Base-by-base conservation (phyloP, 352 stramenopile species). In the Thalassiosira mediterranea region DNA sequence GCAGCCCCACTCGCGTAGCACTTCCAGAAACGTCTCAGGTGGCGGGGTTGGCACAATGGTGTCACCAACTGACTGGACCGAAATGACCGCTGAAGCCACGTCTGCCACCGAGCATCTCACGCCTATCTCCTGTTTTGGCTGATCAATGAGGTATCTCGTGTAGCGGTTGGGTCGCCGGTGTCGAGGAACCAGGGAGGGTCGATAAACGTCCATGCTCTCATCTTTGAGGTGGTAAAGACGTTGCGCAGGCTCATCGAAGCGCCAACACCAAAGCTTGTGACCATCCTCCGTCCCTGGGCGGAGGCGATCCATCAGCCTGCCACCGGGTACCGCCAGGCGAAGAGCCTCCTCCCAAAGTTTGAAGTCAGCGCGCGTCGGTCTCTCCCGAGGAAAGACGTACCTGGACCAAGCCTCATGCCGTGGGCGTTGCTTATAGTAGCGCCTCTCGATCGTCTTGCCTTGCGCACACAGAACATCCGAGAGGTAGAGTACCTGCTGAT, bases 401-500 rank as follows among this genome's bases (percentile, higher is more conserved):
- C 10, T 58, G 4, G 59, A 68, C 59, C 40, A 68, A 8, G 0
- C n/a, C 8, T 57, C 44, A 26, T 46, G 21, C 1, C 19, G 15
- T 2, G 11, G 5, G 1, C 44, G 23, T 0, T 25, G 7, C 2
- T 21, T 37, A 4, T 25, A 31, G 29, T 68, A 59, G 15, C 23
- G 25, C 1, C 17, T n/a, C 10, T 58, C 28, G 7, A 68, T 34
- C 1, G 4, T 47, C 17, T 31, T 31, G 0, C 59, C 59, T 29
- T 19, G 11, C 0, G 21, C 59, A 19, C 44, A 52, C 4, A 68
- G n/a, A 0, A 76, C 48, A n/a, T 62, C 37, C 0, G 56, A 69
- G 4, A 69, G n/a, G 23, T 68, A 76, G 4, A 76, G 7, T 4
- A 62, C 66, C 48, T 75, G 54, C 21, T 75, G 66, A 11, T 76